Evolutionary conservation across 2,329 filamentous ascomycete genomes (phyloP), one percentile per base, ranked within the genome.

Genomic region (Calcarisporium arbuscula): DNA sequence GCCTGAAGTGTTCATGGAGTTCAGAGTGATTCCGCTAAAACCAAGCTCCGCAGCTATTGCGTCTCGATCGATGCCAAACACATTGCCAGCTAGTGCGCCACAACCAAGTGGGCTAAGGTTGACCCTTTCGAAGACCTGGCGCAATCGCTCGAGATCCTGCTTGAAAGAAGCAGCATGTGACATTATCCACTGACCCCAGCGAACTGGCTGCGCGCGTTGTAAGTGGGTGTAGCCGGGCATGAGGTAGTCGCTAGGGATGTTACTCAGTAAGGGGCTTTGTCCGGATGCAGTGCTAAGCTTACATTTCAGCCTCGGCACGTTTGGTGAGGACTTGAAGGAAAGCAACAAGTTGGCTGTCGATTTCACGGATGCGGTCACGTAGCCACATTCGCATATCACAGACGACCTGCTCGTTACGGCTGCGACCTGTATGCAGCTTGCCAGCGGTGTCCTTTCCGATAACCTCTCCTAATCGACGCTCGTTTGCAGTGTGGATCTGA

Each of bases 351-450:
- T 47, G 37, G 27, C 30, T 32, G 33, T 51, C 47, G 14, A 53
- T 50, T 23, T 48, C 43, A 10, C 39, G 36, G 30, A 53, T 39
- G 29, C 36, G 38, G 19, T 50, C 46, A 22, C 49, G 44, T n/a
- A 51, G 36, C 81, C 80, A 85, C 46, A 85, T 60, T 27, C 82
- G 70, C 75, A 85, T 81, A 46, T 84, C 82, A 19, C 79, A 83
- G 19, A 78, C 80, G 38, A 85, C 74, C 58, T 86, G 80, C 55
- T 85, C 81, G 49, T 86, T 86, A 42, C 81, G 68, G 57, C 76
- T 81, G 16, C 82, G 72, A 29, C 72, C 72, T 4, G 82, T 85
- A 58, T 85, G 82, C 36, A 85, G 67, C 63, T 85, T 85, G 7
- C 81, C 81, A 3, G 77, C 79, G 41, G 78, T 77, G 19, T 80